Percentiles rank a stretch among this genome's conserved stretches.
Evolutionary conservation across 139 green algal species (phyloP).

Genomic region (Diplosphaera chodatii): DNA sequence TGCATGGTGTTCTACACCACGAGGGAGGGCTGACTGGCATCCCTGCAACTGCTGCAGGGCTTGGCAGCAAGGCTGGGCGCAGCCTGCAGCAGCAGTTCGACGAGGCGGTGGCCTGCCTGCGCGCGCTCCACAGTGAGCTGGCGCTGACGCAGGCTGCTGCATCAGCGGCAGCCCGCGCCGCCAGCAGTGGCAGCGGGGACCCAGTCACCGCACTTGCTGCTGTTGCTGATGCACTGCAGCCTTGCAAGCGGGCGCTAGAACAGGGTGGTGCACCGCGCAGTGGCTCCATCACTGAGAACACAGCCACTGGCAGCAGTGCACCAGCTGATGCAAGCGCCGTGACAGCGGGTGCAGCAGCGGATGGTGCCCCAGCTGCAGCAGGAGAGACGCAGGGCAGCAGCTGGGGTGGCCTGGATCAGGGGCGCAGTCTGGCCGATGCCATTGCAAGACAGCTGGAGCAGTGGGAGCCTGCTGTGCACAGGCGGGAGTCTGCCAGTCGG

Average conservation of each 20-base stretch:
- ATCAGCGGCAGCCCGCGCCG: not conserved
- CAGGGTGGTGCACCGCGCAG: no score
- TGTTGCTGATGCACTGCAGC: not conserved
- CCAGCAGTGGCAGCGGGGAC: not conserved
- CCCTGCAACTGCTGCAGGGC: conserved; percentile 18
- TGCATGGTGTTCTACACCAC: no score
- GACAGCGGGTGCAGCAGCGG: not conserved
- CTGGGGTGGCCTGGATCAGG: not conserved
- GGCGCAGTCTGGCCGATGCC: conserved; percentile 3
- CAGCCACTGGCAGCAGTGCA: no score
- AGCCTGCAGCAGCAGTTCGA: conserved; percentile 45
- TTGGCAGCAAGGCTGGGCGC: conserved; percentile 21
- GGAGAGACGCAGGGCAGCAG: not conserved
- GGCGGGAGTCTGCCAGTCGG: conserved; percentile 30
- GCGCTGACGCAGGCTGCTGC: not conserved
- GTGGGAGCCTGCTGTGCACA: conserved; percentile 31
- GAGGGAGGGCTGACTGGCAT: no score
- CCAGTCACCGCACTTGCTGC: not conserved
- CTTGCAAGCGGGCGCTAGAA: no score
- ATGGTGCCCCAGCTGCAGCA: not conserved
- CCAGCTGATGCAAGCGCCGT: not conserved
- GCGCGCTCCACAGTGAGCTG: not conserved
- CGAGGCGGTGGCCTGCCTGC: conserved; percentile 17
- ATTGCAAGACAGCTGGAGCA: conserved; percentile 21
- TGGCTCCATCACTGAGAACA: no score